Base-by-base conservation (phyloP, 1,284 basidiomycete genomes). In the Boletus hoseneyae region DNA sequence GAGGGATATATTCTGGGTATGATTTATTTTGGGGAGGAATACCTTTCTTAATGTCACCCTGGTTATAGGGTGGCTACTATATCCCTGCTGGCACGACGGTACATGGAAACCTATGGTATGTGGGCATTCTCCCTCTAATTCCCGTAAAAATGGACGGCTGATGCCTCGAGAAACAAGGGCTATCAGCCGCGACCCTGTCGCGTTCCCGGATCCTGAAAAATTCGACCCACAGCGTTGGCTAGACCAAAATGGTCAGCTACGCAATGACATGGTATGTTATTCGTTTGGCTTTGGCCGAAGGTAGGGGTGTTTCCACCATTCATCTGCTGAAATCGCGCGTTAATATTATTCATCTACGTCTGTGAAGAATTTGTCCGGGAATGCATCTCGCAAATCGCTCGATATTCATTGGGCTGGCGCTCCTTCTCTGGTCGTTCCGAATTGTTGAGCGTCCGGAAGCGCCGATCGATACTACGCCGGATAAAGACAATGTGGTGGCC, bases 151-250 rank as follows among this genome's bases (percentile, higher is more conserved):
- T 11, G 19, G 12, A 2, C 12, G 1, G 36, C 27, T 2, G 18
- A n/a, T 41, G 7, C 4, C 2, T 25, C 11, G 15, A 7, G 13
- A 21, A 41, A 47, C 21, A 19, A 60, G 79, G 78, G 71, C 78
- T 0, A 76, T 85, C 27, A 73, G 72, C 2, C 73, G 77, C 29
- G 83, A 85, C 58, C 78, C 82, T 0, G 66, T 63, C 4, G 71
- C 74, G 15, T 86, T 80, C 63, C 77, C 77, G 0, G 75, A 84
- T 42, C 80, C 82, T 0, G 79, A 84, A 44, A 59, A 45, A 11
- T 85, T 85, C 58, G 67, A 79, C 39, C 83, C 82, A 4, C 70
- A 74, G 52, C 71, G 81, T 16, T 86, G 82, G 82, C 46, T 86
- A 6, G 73, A 72, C 16, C 55, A 65, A 16, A 64, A 76, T 1